Conservation (phyloP, 208 protist species). For the Leptomonas seymouri region DNA sequence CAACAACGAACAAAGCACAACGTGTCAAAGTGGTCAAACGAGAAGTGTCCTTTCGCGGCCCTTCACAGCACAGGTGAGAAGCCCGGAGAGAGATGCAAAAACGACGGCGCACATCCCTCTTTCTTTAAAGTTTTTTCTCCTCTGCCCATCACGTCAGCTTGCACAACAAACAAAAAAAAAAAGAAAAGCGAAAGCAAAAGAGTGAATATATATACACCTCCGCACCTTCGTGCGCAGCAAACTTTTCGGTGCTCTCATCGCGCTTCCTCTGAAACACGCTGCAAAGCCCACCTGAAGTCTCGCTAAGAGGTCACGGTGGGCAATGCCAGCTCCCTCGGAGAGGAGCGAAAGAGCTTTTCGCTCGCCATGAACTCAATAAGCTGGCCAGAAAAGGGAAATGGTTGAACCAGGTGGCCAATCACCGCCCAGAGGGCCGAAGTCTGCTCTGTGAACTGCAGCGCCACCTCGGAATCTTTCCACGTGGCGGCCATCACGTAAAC, state of each 20-base stretch:
- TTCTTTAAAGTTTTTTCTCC: no score
- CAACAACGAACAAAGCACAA: no score
- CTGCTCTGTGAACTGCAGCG: conserved; percentile 12
- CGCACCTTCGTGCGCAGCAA: no score
- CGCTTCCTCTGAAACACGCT: no score
- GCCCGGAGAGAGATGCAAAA: not conserved
- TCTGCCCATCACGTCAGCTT: not conserved
- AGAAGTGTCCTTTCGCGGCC: not conserved
- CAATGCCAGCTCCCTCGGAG: not conserved
- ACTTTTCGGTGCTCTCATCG: no score
- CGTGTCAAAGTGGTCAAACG: no score
- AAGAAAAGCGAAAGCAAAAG: not conserved
- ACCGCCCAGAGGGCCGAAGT: conserved; percentile 41
- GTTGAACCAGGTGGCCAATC: conserved; percentile 44
- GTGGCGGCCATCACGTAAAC: conserved; percentile 67
- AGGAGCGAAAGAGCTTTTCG: conserved; percentile 19
- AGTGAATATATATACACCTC: not conserved
- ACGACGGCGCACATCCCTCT: no score
- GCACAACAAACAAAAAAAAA: not conserved
- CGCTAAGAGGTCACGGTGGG: not conserved
- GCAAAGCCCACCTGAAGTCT: no score
- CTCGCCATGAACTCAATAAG: conserved; percentile 49
- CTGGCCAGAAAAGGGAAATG: conserved; percentile 58
- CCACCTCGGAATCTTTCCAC: conserved; percentile 7
- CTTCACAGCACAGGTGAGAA: not conserved